Base-by-base conservation (phyloP, 345 rosid genomes). In the Trapa incisa region DNA sequence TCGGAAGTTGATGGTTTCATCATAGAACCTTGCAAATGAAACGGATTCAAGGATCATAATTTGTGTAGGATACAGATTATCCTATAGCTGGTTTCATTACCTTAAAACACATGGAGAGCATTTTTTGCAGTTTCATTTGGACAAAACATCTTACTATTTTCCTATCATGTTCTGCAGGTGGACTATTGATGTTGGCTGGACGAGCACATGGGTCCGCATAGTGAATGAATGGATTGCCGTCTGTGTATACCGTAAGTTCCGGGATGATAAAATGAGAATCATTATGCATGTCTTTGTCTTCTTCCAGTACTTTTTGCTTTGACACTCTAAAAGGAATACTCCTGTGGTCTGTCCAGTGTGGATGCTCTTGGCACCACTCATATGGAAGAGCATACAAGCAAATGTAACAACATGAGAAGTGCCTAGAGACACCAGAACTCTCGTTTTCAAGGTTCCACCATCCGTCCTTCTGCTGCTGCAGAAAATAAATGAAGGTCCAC, bases 181-280 rank as follows among this genome's bases (percentile, higher is more conserved):
- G 98, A 93, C 97, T 42, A 88, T 90, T 67, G 98, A 93, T 42
- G 98, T 93, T 62, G 98, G 98, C 60, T 93, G 98, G 98, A 93
- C 98, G 17, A 93, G 98, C 75, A 81, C 98, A 62, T 93, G 98
- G 97, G 98, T 90, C 60, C 86, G 92, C 73, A 72, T 93, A 47
- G 86, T 90, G 69, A 90, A 88, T 62, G 98, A 93, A 78, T 90
- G 97, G 97, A 83, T 93, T 10, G 98, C 97, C 29, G 97, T 83
- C 75, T 90, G 96, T 43, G 87, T 93, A 16, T 93, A 88, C 72
- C 29, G 98, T 93, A 81, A 83, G 97, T 81, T 37, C 37, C 38
- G 16, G 37, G 38, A 58, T 16, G 37, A 58, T 9, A 10, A 58
- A 58, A 33, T 11, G 16, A 58, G 38, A 15, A 29, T 32, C 16